Base-by-base conservation (phyloP, 1,284 basidiomycete species). In the Cryptococcus deneoformans region DNA sequence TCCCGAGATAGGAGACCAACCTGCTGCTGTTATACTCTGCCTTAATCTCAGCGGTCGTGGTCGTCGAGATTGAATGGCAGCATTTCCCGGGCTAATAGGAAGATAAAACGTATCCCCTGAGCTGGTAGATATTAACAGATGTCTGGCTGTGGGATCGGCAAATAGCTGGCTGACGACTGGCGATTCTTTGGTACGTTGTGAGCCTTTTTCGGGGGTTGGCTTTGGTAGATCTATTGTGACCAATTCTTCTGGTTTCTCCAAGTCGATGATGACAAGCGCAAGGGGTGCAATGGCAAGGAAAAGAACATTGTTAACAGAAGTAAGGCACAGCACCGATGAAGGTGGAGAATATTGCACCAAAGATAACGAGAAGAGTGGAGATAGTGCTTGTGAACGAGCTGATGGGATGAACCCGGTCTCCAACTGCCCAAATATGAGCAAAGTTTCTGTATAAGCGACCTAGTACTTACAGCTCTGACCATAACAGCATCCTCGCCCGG, bases 31-130 rank as follows among this genome's bases (percentile, higher is more conserved):
- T 34, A 10, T 67, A 83, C n/a, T 87, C 80, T 68, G 93, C 92
- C 95, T 95, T 98, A 0, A 90, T 90, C n/a, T 97, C 82, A 60
- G 90, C 88, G 69, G 94, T 91, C 62, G 98, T 87, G 65, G 90
- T 82, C 80, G 93, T 89, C 20, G 8, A 24, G 37, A 51, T 11
- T 10, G 50, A 8, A 10, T 42, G 50, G 72, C 91, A 88, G 73
- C 94, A 87, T 68, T 91, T 87, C 4, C 69, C 68, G 70, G 69
- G 42, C 67, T 66, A 83, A 92, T 62, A 11, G 75, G 71, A 3
- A 92, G 81, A 75, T 99, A 98, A 86, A 90, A 62, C 20, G 92
- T 94, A 72, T 99, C 93, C 49, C 92, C 93, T 66, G 90, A 86
- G 12, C 81, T 80, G 35, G 92, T 93, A 0, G 90, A 89, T 54